Conservation (phyloP, 371 early-diverging fungal species). For the Syncephalastrum monosporum region DNA sequence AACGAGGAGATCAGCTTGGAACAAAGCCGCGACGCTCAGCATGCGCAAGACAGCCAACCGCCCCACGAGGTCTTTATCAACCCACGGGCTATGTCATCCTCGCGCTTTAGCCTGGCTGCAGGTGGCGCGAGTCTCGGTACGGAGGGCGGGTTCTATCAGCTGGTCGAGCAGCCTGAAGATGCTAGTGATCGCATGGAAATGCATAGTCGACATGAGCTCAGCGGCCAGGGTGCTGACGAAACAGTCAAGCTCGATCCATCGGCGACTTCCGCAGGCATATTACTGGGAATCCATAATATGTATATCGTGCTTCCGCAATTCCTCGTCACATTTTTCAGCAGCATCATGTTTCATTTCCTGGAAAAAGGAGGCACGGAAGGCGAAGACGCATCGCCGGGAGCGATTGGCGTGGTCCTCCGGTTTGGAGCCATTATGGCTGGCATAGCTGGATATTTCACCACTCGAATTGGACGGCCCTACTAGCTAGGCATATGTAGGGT, state of each 20-base stretch:
- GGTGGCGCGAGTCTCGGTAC: constrained; percentile 29
- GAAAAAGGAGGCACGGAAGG: constrained; percentile 31
- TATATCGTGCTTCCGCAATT: constrained; percentile 94
- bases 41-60: background rate
- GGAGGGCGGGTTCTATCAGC: constrained; percentile 42
- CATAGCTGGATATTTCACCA: constrained; percentile 51
- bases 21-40: background rate
- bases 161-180: constrained; percentile 23
- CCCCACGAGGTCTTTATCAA: background rate
- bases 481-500: background rate
- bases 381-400: constrained; percentile 39
- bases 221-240: background rate
- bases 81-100: constrained; percentile 18
- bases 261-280: constrained; percentile 67
- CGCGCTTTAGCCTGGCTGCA: constrained; percentile 29
- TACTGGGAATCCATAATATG: constrained; percentile 93
- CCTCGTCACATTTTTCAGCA: constrained; percentile 70
- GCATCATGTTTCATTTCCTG: constrained; percentile 71
- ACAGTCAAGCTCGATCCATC: background rate
- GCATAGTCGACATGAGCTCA: constrained; percentile 3
- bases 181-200: constrained; percentile 14
- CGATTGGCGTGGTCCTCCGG: constrained; percentile 62
- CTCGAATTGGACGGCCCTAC: constrained; percentile 20
- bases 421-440: constrained; percentile 67
- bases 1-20: constrained; percentile 18